Conservation (phyloP, 2,329 filamentous ascomycete genomes). For the Colletotrichum ledebouriae region DNA sequence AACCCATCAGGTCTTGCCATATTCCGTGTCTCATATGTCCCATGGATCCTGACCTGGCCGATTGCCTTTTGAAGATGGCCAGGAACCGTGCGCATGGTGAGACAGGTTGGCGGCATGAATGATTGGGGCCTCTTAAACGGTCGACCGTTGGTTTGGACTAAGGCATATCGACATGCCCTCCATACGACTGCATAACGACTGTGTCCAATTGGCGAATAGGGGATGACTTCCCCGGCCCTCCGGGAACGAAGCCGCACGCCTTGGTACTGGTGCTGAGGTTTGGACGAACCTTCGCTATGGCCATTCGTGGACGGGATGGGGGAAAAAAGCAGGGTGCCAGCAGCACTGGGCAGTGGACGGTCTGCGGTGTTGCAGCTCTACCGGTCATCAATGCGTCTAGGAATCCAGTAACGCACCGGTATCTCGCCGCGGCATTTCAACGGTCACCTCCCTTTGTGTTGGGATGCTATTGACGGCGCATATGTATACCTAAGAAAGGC, state of each 20-base stretch:
- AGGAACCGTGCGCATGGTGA: slow-evolving; percentile 29
- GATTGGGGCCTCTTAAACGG: slow-evolving; percentile 19
- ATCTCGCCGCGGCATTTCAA: slow-evolving; percentile 1
- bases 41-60: slow-evolving; percentile 10
- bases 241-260: background rate
- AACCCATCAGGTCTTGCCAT: slow-evolving; percentile 11
- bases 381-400: slow-evolving; percentile 5
- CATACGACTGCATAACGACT: slow-evolving; percentile 13
- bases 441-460: slow-evolving; percentile 14
- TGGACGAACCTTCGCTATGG: slow-evolving; percentile 23
- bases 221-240: background rate
- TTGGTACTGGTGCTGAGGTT: slow-evolving; percentile 3
- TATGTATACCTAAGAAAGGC: background rate
- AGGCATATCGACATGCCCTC: slow-evolving; percentile 6
- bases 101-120: background rate
- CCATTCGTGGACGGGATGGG: background rate
- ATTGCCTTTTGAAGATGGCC: slow-evolving; percentile 23
- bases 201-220: slow-evolving; percentile 7
- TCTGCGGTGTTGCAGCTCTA: slow-evolving; percentile 19
- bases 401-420: background rate
- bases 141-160: slow-evolving; percentile 12
- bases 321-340: slow-evolving; percentile 43
- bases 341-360: slow-evolving; percentile 45
- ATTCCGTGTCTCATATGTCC: slow-evolving; percentile 30
- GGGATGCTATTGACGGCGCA: slow-evolving; percentile 13